Percentiles rank a stretch among this genome's conserved stretches.
phyloP scores from a whole-genome alignment of 805 yeast genomes.

The Cyberlindnera sargentensis region DNA sequence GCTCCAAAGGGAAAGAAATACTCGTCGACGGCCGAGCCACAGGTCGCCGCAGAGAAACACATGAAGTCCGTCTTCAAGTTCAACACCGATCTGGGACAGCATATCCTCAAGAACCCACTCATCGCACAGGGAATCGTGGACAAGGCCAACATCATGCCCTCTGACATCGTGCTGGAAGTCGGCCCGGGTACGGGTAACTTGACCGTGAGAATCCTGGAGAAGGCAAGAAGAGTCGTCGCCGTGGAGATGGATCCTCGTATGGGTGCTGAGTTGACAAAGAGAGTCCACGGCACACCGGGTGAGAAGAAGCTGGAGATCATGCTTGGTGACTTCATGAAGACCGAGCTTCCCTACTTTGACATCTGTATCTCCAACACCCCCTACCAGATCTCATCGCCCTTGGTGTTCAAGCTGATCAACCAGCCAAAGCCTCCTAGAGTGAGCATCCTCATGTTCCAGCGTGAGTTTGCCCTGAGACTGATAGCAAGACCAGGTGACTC shows the following conservation, averaged over 20 bases:
- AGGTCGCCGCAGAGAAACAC: constrained; percentile 66
- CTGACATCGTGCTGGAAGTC: constrained; percentile 89
- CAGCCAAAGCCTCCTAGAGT: constrained; percentile 94
- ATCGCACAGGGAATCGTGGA: constrained; percentile 98
- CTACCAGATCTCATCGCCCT: constrained; percentile 93
- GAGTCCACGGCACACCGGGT: constrained; percentile 95
- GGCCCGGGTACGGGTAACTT: constrained; percentile 99
- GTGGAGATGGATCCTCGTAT: constrained; percentile 99
- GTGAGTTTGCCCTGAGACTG: constrained; percentile 91
- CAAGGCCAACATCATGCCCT: constrained; percentile 87
- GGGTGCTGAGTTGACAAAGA: constrained; percentile 97
- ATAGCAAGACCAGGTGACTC: constrained; percentile 96
- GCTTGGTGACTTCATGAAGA: constrained; percentile 93
- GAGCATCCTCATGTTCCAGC: constrained; percentile 93
- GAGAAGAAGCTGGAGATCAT: constrained; percentile 87
- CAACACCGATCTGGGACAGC: constrained; percentile 96
- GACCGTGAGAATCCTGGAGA: constrained; percentile 86
- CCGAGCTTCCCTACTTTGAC: constrained; percentile 91
- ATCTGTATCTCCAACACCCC: constrained; percentile 97
- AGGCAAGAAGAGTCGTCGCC: constrained; percentile 91
- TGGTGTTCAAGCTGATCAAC: constrained; percentile 85
- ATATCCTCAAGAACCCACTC: constrained; percentile 89
- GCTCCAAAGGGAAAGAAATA: constrained; percentile 56
- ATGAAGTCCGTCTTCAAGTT: constrained; percentile 86
- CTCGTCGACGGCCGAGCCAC: constrained; percentile 40